Evolutionary conservation across 2,329 filamentous ascomycete genomes (phyloP).

Genomic region (Fusarium subtropicale): DNA sequence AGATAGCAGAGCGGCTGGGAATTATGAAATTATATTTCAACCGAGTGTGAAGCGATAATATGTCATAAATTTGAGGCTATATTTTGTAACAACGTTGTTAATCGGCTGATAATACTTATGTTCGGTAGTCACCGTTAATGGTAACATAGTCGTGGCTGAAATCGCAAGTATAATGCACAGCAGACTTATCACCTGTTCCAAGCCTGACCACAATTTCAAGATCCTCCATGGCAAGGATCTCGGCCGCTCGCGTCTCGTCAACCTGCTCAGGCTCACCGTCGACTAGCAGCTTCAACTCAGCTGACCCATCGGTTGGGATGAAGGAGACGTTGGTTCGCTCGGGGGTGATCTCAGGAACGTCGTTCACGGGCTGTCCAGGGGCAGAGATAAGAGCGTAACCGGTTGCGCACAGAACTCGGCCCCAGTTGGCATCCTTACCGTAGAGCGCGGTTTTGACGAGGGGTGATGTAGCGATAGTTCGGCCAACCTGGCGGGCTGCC

Average conservation of each 20-base stretch:
- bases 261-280: conserved; percentile 84
- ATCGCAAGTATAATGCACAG: conserved; percentile 87
- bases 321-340: conserved; percentile 83
- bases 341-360: conserved; percentile 73
- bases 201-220: conserved; percentile 81
- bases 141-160: conserved; percentile 84
- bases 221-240: conserved; percentile 83
- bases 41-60: background rate
- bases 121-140: conserved; percentile 77
- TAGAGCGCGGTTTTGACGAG: conserved; percentile 98
- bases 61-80: conserved; percentile 1
- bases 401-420: conserved; percentile 92
- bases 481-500: conserved; percentile 82
- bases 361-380: conserved; percentile 66
- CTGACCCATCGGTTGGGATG: conserved; percentile 79
- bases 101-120: conserved; percentile 51
- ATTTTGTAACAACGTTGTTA: background rate
- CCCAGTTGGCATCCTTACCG: conserved; percentile 98
- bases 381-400: conserved; percentile 79
- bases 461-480: conserved; percentile 88
- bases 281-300: conserved; percentile 80
- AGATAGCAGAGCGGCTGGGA: background rate
- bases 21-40: background rate
- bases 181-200: conserved; percentile 75
- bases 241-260: conserved; percentile 78